Percentiles rank a stretch among this genome's conserved stretches.
Conservation (phyloP, 2,329 filamentous ascomycete genomes). For the Aspergillus phoenicis region DNA sequence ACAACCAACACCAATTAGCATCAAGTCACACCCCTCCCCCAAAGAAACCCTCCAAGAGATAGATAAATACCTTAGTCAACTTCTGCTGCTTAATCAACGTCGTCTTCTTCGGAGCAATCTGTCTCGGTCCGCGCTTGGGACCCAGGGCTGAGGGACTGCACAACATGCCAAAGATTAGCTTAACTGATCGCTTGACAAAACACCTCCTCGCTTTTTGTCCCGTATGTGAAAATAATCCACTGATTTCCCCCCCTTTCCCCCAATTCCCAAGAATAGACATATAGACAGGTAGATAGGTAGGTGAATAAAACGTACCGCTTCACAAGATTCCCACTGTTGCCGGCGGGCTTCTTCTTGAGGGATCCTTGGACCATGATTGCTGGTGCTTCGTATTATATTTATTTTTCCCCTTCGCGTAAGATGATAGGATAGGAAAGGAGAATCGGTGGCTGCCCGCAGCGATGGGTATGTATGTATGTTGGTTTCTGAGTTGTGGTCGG, state of each 20-base stretch:
- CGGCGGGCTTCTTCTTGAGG: slow-evolving; percentile 48
- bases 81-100: slow-evolving; percentile 62
- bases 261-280: neutral
- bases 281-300: neutral
- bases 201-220: neutral
- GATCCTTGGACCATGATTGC: slow-evolving; percentile 26
- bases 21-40: neutral
- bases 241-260: neutral
- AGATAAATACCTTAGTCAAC: slow-evolving; percentile 59
- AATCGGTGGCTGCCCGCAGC: slow-evolving; percentile 18
- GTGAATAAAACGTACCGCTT: slow-evolving; percentile 38
- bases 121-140: slow-evolving; percentile 61
- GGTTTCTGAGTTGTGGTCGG: neutral
- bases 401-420: neutral
- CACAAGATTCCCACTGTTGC: slow-evolving; percentile 20
- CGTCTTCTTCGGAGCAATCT: slow-evolving; percentile 68
- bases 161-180: neutral
- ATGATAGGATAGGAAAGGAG: neutral
- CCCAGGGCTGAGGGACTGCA: slow-evolving; percentile 39
- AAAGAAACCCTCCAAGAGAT: slow-evolving; percentile 2
- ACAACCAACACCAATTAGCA: slow-evolving; percentile 4
- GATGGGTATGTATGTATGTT: neutral
- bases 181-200: neutral
- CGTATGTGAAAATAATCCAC: too few species aligned
- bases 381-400: neutral